Evolutionary conservation across 169 alveolate species (phyloP).

Genomic region (Babesia bigemina): DNA sequence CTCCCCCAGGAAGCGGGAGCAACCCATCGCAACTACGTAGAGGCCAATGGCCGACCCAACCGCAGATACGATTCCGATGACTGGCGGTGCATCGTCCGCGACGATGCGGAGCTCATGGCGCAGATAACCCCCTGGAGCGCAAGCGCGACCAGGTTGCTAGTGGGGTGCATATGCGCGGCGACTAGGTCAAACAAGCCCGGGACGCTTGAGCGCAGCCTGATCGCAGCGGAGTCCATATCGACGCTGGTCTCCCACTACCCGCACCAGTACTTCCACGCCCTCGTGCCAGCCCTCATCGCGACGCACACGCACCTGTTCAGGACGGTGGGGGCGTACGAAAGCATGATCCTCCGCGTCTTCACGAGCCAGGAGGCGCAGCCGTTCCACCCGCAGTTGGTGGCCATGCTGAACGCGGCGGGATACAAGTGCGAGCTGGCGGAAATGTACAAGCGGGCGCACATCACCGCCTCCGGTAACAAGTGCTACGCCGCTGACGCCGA

Average conservation of each 20-base stretch:
- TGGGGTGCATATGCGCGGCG: conserved; percentile 15
- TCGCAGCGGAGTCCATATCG: conserved; percentile 47
- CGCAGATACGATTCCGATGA: conserved; percentile 14
- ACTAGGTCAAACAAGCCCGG: conserved; percentile 16
- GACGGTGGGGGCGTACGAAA: conserved; percentile 26
- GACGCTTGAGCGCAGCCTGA: conserved; percentile 18
- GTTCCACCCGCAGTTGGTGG: conserved; percentile 22
- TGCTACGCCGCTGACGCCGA: conserved; percentile 21
- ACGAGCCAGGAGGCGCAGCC: conserved; percentile 23
- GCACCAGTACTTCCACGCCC: conserved; percentile 20
- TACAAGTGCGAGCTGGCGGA: conserved; percentile 29
- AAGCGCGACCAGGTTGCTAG: conserved; percentile 1
- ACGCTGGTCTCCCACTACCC: conserved; percentile 41
- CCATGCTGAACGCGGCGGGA: conserved; percentile 24
- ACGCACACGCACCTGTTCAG: conserved; percentile 25
- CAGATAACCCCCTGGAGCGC: conserved; percentile 22
- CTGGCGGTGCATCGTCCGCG: conserved; percentile 7
- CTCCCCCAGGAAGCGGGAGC: not conserved
- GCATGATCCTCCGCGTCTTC: conserved; percentile 38
- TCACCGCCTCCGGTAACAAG: conserved; percentile 14
- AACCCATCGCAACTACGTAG: not conserved
- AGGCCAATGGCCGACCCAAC: not conserved
- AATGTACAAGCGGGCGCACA: conserved; percentile 41
- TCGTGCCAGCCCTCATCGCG: conserved; percentile 15
- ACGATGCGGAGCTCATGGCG: conserved; percentile 15